These are phyloP conservation scores for Phlebopus sp. DNA, from an alignment of 1,284 basidiomycete genomes.

Conservation along the genomic window DNA sequence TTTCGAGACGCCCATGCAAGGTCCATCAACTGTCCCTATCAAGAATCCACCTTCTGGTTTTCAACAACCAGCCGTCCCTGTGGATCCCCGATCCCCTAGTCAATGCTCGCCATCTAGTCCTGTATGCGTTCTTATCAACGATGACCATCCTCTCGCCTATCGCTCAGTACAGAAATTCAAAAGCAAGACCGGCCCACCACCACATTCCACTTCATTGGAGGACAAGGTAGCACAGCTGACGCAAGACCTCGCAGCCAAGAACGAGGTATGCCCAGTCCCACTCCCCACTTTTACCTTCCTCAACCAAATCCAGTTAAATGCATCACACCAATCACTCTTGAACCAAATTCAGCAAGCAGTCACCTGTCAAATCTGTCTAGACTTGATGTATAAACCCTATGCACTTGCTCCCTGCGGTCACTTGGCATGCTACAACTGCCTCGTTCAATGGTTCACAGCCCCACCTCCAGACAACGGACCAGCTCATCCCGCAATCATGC, in stretches of 20 bases:
- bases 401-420: conserved; percentile 74
- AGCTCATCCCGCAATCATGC: conserved; percentile 25
- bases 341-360: conserved; percentile 55
- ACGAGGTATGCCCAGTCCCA: conserved; percentile 32
- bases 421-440: conserved; percentile 64
- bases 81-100: not conserved
- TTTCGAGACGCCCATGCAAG: not conserved
- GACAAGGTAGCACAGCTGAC: conserved; percentile 39
- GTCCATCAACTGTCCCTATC: conserved; percentile 4
- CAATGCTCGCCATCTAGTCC: conserved; percentile 8
- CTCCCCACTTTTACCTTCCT: conserved; percentile 1
- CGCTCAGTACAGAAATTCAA: conserved; percentile 10
- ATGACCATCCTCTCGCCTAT: conserved; percentile 6
- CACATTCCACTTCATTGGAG: conserved; percentile 23
- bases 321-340: conserved; percentile 49
- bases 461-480: conserved; percentile 30
- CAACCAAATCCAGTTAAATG: conserved; percentile 36
- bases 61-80: not conserved
- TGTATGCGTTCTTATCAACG: conserved; percentile 14
- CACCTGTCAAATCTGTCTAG: conserved; percentile 73
- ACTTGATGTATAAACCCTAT: conserved; percentile 66
- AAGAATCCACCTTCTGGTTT: not conserved
- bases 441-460: conserved; percentile 71
- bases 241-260: conserved; percentile 41
- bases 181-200: not conserved